Base-by-base conservation (phyloP, 2,329 filamentous ascomycete species). In the Aspergillus proliferans region DNA sequence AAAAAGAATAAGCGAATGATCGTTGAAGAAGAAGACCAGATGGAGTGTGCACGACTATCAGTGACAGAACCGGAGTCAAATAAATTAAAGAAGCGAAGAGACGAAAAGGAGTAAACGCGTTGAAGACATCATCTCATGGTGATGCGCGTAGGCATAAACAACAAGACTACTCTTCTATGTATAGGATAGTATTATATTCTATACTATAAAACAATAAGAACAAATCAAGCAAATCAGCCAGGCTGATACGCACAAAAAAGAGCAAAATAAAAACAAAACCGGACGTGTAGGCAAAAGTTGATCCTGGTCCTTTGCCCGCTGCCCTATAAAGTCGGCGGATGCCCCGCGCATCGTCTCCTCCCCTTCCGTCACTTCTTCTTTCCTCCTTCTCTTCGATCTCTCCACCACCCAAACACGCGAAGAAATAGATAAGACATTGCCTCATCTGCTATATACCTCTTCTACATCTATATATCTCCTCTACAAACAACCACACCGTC, bases 291-390 rank as follows among this genome's bases (percentile, higher is more conserved):
- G 46, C 43, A 46, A 54, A 47, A 56, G 58, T 62, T 71, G 69
- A 71, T 71, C 69, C 58, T 63, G 67, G 62, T 66, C 67, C 67
- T 69, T 69, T 66, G 64, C 59, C 63, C 54, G 64, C 60, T 57
- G 62, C 66, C 61, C 67, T 70, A 70, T 70, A 71, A 71, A 70
- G 62, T 30, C 26, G 61, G 55, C 62, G 60, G 60, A 66, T 68
- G 68, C 68, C 68, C 68, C 68, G 66, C 68, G 62, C 58, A 33
- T 33, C 24, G 57, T 57, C 54, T 68, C 62, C 67, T 58, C 61
- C 59, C 64, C 61, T 67, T 66, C 66, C 64, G 59, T 60, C 58
- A 61, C 59, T 68, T 63, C 63, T 62, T 58, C 58, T 52, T 58
- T 55, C 54, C 51, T 47, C 46, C 58, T 56, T 44, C 51, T 52